These are phyloP conservation scores for Fagopyrum tataricum DNA, from an alignment of 148 eudicot species.

Conservation along the genomic window DNA sequence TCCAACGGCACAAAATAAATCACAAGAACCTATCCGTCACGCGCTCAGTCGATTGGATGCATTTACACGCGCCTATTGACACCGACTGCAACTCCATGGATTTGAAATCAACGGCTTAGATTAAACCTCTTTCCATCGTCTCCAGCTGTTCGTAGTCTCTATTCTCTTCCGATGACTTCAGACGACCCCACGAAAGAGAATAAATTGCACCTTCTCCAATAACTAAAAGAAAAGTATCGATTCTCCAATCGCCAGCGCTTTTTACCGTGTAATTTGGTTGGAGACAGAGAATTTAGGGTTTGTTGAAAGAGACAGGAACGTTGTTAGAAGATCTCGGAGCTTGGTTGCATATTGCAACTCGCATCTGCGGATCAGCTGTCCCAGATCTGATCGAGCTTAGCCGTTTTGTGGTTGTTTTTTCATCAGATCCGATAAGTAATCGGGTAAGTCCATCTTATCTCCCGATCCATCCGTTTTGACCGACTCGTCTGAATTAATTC, in stretches of 20 bases:
- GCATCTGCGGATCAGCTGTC: conserved; percentile 14
- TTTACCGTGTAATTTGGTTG: not conserved
- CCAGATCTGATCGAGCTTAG: conserved; percentile 12
- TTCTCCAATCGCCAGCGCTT: not conserved
- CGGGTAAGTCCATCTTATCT: not conserved
- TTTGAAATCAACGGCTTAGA: not conserved
- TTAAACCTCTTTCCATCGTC: not conserved
- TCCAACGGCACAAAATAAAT: not conserved
- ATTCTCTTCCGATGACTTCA: not conserved
- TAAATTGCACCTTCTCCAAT: not conserved
- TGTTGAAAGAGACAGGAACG: not conserved
- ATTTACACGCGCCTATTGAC: not conserved
- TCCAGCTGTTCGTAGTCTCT: not conserved
- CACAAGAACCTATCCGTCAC: not conserved
- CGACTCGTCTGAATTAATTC: not conserved
- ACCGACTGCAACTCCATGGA: not conserved
- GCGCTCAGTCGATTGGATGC: not conserved
- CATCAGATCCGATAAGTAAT: conserved; percentile 19
- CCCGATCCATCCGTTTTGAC: not conserved
- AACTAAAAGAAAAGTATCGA: not conserved
- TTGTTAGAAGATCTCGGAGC: not conserved
- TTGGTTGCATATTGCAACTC: not conserved
- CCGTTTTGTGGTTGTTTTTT: conserved; percentile 10
- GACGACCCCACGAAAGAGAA: not conserved
- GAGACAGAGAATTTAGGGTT: not conserved